Percentiles rank a stretch among this genome's conserved stretches.
Conservation (phyloP, 768 basidiomycete species). For the Dictyophora rubrovolvata region DNA sequence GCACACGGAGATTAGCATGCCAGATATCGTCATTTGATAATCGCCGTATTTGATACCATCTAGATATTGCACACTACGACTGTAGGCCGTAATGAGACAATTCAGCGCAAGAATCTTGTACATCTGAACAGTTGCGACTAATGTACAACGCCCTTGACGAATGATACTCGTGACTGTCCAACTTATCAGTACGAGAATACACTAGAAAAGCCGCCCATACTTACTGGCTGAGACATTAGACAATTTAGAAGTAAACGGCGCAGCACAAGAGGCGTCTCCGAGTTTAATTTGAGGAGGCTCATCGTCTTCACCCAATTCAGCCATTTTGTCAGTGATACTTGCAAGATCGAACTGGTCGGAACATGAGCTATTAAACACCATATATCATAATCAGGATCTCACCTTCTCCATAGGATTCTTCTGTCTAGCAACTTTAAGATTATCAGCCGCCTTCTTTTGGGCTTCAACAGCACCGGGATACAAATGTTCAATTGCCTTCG, state of each 20-base stretch:
- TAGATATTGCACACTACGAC: constrained; percentile 91
- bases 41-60: constrained; percentile 99
- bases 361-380: not conserved
- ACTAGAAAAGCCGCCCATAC: constrained; percentile 23
- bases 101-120: constrained; percentile 98
- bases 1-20: constrained; percentile 96
- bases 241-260: constrained; percentile 96
- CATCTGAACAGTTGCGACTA: constrained; percentile 99
- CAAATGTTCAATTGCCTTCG: constrained; percentile 74
- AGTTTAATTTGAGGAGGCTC: constrained; percentile 98
- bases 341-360: constrained; percentile 58
- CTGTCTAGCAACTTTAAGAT: constrained; percentile 55
- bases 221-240: constrained; percentile 93
- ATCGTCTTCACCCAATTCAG: constrained; percentile 90
- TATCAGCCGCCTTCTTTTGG: constrained; percentile 69
- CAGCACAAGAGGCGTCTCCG: constrained; percentile 98
- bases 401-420: constrained; percentile 90
- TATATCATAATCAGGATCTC: constrained; percentile 14
- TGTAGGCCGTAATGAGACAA: constrained; percentile 98
- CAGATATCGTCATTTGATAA: constrained; percentile 95
- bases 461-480: constrained; percentile 88
- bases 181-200: not conserved
- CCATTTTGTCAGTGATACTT: constrained; percentile 72
- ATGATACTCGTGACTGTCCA: constrained; percentile 89
- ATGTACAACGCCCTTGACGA: constrained; percentile 94